Conservation (phyloP, 208 protist species). For the Tritrichomonas foetus region DNA sequence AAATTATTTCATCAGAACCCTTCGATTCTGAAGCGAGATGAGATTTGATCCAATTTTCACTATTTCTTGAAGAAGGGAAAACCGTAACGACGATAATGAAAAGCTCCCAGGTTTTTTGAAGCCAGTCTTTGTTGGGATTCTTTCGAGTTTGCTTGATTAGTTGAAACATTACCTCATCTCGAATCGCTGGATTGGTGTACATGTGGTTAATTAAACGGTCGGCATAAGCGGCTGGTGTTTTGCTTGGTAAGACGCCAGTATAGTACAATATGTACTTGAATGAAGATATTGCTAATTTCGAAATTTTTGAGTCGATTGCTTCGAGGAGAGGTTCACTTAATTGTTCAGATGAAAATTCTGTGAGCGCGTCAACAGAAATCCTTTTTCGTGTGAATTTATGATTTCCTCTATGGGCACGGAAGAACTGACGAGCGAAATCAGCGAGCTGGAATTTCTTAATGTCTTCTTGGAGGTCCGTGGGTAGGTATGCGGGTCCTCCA, state of each 20-base stretch:
- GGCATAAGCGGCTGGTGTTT: background rate
- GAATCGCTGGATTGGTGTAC: background rate
- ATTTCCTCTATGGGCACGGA: background rate
- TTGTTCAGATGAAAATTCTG: background rate
- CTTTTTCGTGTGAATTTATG: background rate
- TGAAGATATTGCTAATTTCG: background rate
- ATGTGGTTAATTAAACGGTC: background rate
- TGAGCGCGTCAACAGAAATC: background rate
- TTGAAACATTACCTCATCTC: background rate
- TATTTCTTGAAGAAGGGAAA: background rate
- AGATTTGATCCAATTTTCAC: constrained; percentile 9
- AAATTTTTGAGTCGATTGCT: background rate
- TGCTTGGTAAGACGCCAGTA: background rate
- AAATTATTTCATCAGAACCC: background rate
- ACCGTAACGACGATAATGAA: background rate
- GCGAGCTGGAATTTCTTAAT: background rate
- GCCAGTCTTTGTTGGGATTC: background rate
- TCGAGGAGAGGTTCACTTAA: background rate
- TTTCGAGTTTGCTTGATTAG: background rate
- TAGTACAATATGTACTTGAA: background rate
- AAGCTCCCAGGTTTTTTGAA: background rate
- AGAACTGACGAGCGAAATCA: background rate
- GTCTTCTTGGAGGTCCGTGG: background rate
- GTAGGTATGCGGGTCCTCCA: too few relatives aligned
- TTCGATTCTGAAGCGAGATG: background rate